Base-by-base conservation (phyloP, 2,329 filamentous ascomycete genomes). In the Ophiostoma perfectum region DNA sequence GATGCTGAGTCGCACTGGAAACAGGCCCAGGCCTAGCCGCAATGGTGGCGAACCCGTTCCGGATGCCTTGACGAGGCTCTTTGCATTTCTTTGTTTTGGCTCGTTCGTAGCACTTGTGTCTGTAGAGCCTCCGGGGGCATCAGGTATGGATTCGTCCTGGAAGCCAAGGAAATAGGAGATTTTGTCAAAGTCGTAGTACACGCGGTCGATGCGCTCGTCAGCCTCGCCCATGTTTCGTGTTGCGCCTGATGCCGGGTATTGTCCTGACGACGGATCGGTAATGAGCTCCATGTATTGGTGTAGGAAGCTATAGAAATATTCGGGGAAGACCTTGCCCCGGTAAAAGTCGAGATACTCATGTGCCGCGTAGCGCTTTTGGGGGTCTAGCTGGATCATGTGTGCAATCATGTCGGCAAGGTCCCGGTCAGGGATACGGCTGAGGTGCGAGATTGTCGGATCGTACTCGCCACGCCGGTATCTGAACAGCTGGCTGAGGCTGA, bases 271-370 rank as follows among this genome's bases (percentile, higher is more conserved):
- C 0, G 93, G 90, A 76, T 98, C 93, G 4, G 95, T 98, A 71
- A 99, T 91, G 67, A 96, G 85, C 73, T 92, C 91, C 92, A 99
- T 97, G 76, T 99, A 97, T 74, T 97, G 93, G 76, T 99, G 95
- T 44, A 99, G 82, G 76, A 99, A 98, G 76, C 88, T 96, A 81
- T 97, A 98, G 75, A 99, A 99, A 78, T 99, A 99, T 69, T 91
- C 87, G 0, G 95, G 96, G 72, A 99, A 99, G 3, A 94, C 92
- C 75, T 94, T 97, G 64, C 86, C 87, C 74, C 92, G 91, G 88
- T 92, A 98, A 74, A 97, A 94, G 36, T 93, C 90, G 9, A 99
- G 82, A 73, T 97, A 98, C 75, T 98, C 92, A 69, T 97, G 93
- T 1, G 95, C 94, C 18, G 92, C 93, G 77, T 96, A 96, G 72